A percentile compares a stretch with the other conserved stretches of the same genome.
Conservation (phyloP, 768 basidiomycete genomes). For the Epithele typhae region DNA sequence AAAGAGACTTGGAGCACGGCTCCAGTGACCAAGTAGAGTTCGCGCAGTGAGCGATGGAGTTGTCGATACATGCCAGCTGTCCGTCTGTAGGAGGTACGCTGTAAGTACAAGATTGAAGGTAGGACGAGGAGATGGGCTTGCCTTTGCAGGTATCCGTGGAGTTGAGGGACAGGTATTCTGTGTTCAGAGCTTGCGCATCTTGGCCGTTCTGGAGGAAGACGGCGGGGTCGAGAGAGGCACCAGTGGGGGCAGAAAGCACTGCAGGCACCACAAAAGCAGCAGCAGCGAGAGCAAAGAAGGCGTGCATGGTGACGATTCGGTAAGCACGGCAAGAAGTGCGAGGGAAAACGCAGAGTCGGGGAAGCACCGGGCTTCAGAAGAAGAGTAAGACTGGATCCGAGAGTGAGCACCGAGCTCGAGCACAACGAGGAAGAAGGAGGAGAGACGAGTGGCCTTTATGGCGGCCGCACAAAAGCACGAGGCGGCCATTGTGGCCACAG, state of each 20-base stretch:
- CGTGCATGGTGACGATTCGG: not conserved
- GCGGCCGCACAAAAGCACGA: slow-evolving; percentile 2
- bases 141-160: slow-evolving; percentile 41
- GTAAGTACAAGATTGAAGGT: not conserved
- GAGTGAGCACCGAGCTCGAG: slow-evolving; percentile 10
- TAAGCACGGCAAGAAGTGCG: slow-evolving; percentile 9
- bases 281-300: slow-evolving; percentile 1
- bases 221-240: slow-evolving; percentile 32
- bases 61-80: slow-evolving; percentile 41
- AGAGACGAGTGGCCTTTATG: not conserved
- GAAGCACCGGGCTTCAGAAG: slow-evolving; percentile 26
- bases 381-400: not conserved
- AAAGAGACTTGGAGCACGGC: slow-evolving; percentile 31
- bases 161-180: slow-evolving; percentile 38
- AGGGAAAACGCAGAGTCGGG: slow-evolving; percentile 3
- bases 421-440: slow-evolving; percentile 4
- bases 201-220: slow-evolving; percentile 46
- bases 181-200: slow-evolving; percentile 48
- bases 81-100: slow-evolving; percentile 30
- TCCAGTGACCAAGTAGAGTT: slow-evolving; percentile 37
- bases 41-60: slow-evolving; percentile 37
- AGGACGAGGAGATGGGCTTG: slow-evolving; percentile 19
- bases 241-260: slow-evolving; percentile 8
- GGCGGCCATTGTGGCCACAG: not conserved
- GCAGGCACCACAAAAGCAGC: not conserved